These are phyloP conservation scores for Umbellularia californica DNA, from an alignment of 164 flowering plant species.

Conservation along the genomic window DNA sequence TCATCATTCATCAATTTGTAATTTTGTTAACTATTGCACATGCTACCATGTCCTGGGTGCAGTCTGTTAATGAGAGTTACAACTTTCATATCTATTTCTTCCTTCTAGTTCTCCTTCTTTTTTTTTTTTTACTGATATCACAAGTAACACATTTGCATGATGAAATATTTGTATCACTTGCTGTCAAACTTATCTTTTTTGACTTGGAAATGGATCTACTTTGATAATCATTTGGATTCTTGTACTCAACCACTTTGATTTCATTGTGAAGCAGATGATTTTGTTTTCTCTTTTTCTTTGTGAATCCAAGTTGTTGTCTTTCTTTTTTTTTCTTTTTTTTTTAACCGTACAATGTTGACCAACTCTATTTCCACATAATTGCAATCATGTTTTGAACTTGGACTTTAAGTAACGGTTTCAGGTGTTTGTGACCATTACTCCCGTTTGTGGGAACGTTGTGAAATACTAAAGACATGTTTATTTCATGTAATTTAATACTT, in stretches of 20 bases:
- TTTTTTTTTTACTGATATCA: too few species aligned
- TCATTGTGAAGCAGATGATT: background rate
- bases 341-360: background rate
- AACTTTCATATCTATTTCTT: too few species aligned
- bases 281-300: background rate
- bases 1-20: too few species aligned
- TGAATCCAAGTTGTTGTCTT: background rate
- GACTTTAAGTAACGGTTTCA: background rate
- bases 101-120: too few species aligned
- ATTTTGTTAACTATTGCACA: too few species aligned
- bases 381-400: background rate
- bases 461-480: background rate
- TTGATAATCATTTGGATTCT: background rate
- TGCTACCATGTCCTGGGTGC: too few species aligned
- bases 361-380: background rate
- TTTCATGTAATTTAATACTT: too few species aligned
- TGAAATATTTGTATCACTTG: background rate
- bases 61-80: too few species aligned
- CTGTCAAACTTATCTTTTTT: background rate
- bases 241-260: background rate
- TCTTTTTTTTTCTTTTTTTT: background rate
- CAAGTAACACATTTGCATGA: background rate
- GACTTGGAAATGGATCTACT: background rate
- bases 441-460: background rate
- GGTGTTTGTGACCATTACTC: background rate